phyloP scores from a whole-genome alignment of 1,284 basidiomycete species.

The Microbotryomycetes sp. region DNA sequence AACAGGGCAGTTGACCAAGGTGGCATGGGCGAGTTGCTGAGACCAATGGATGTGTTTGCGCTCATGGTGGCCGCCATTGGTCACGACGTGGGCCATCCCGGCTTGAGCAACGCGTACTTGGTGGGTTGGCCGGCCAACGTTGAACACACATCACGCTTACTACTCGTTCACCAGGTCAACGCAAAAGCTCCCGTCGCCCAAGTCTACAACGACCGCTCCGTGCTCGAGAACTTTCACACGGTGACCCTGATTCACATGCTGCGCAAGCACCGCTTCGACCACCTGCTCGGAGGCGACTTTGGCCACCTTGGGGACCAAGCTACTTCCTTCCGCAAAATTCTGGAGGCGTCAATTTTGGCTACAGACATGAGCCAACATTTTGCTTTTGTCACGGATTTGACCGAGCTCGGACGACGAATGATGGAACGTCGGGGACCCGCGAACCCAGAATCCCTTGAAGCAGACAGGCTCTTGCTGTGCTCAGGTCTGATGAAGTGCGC shows the following conservation, averaged over 20 bases:
- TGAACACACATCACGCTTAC: neutral
- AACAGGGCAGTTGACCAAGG: slow-evolving; percentile 47
- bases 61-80: slow-evolving; percentile 83
- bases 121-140: slow-evolving; percentile 47
- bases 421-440: slow-evolving; percentile 36
- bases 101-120: slow-evolving; percentile 84
- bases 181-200: slow-evolving; percentile 77
- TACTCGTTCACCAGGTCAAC: slow-evolving; percentile 59
- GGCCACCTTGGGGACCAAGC: slow-evolving; percentile 34
- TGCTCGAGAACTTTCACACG: slow-evolving; percentile 88
- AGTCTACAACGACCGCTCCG: slow-evolving; percentile 79
- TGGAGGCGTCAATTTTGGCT: slow-evolving; percentile 71
- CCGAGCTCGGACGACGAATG: slow-evolving; percentile 40
- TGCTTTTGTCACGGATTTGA: slow-evolving; percentile 68
- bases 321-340: slow-evolving; percentile 55
- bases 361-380: slow-evolving; percentile 89
- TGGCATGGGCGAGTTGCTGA: slow-evolving; percentile 48
- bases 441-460: slow-evolving; percentile 43
- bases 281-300: slow-evolving; percentile 40
- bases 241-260: slow-evolving; percentile 73
- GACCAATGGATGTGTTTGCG: slow-evolving; percentile 67
- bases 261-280: slow-evolving; percentile 63
- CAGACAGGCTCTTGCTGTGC: slow-evolving; percentile 65
- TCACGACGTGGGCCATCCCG: slow-evolving; percentile 91
- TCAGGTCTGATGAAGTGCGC: slow-evolving; percentile 91